Percentiles rank a stretch among this genome's conserved stretches.
Conservation (phyloP, 2,329 filamentous ascomycete species). For the Hymenoscyphus linearis region DNA sequence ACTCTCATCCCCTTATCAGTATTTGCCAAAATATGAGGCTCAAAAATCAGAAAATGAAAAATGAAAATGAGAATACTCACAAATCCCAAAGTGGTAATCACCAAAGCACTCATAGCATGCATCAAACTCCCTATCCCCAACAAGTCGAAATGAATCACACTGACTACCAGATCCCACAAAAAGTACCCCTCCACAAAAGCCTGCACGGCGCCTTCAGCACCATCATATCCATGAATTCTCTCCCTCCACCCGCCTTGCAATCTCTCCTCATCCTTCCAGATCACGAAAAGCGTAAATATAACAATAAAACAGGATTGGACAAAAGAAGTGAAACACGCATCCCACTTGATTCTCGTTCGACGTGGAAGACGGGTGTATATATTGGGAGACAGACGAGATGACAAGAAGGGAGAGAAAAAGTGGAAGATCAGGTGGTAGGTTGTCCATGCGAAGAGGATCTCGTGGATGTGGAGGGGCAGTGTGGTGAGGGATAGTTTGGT, state of each 20-base stretch:
- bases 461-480: background rate
- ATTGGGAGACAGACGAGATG: background rate
- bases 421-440: constrained; percentile 50
- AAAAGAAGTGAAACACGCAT: background rate
- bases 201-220: constrained; percentile 62
- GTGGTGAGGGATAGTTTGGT: background rate
- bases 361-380: background rate
- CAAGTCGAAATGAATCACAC: constrained; percentile 57
- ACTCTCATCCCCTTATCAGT: no score
- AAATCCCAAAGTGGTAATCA: constrained; percentile 71
- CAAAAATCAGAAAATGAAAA: background rate
- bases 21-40: no score
- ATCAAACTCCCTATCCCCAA: constrained; percentile 55
- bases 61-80: constrained; percentile 45
- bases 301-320: background rate
- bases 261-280: background rate
- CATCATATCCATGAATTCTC: constrained; percentile 48
- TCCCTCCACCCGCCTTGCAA: background rate
- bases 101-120: constrained; percentile 65
- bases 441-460: background rate
- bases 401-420: background rate
- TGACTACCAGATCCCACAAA: constrained; percentile 70
- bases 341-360: background rate
- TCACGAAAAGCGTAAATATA: background rate
- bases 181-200: constrained; percentile 74